Evolutionary conservation across 768 basidiomycete species (phyloP), one percentile per base, ranked within the genome.

Genomic region (Leccinellum rugosiceps): DNA sequence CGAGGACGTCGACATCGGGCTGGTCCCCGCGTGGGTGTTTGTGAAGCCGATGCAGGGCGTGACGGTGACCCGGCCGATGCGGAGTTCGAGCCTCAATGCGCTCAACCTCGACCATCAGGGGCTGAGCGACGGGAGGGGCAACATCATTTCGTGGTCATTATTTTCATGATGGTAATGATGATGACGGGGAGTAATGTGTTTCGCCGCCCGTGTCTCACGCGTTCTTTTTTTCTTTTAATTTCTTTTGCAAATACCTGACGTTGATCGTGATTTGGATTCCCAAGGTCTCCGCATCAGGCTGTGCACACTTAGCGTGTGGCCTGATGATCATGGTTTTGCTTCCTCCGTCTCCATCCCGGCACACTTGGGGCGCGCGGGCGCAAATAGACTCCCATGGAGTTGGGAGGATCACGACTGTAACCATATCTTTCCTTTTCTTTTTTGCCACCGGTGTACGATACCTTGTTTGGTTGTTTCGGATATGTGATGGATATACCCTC

Each of bases 11-110:
- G 88, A 90, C 66, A 69, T 90, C 17, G 90, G 90, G 38, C 79
- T 86, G 31, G 82, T 90, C 3, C 90, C 90, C 11, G 83, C 86
- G 6, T 92, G 89, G 88, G 85, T 82, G 66, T 90, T 92, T 78
- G 55, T 83, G 60, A 84, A 83, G 64, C 80, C 85, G 32, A 77
- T 80, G 48, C 80, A 82, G 58, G 86, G 85, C 4, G 74, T 86
- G 54, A 72, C 77, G 38, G 79, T 82, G 4, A 82, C 84, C 62
- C 78, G 90, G 21, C 88, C 90, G 1, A 73, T 87, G 63, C 81
- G 90, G 30, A 82, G 75, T 50, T 69, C 76, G 44, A 87, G 85
- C 58, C 53, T 66, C 13, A 56, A 68, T 6, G 84, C 80, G 8
- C 78, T 88, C 44, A 75, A 83, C 60, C 61, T 82, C 60, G 80